Percentiles rank a stretch among this genome's conserved stretches.
Evolutionary conservation across 805 yeast species (phyloP).

Genomic region (Candida glaebosa): DNA sequence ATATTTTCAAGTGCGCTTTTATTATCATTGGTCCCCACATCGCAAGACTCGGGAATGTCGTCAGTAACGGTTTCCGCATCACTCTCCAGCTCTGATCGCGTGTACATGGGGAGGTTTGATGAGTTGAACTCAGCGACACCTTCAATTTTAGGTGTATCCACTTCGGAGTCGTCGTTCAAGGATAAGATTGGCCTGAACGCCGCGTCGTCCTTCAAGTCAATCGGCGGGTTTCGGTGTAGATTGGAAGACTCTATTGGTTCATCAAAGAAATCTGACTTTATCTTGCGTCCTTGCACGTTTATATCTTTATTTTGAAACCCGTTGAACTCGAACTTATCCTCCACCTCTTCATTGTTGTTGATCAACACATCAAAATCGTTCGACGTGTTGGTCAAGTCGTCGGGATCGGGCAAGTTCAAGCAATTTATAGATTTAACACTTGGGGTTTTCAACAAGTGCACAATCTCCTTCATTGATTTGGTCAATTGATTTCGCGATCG

Average conservation of each 20-base stretch:
- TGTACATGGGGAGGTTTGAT: not conserved
- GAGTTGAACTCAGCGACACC: not conserved
- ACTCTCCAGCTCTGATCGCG: conserved; percentile 15
- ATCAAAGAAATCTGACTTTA: not conserved
- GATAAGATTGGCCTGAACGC: not conserved
- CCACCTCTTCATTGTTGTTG: conserved; percentile 6
- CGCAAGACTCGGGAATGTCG: conserved; percentile 10
- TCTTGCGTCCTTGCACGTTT: not conserved
- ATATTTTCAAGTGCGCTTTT: conserved; percentile 11
- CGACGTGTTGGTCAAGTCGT: conserved; percentile 6
- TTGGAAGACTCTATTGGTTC: not conserved
- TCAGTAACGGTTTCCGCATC: conserved; percentile 29
- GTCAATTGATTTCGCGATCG: conserved; percentile 30
- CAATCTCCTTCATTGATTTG: conserved; percentile 34
- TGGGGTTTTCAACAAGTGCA: conserved; percentile 30
- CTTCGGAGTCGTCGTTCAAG: not conserved
- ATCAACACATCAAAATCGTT: conserved; percentile 18
- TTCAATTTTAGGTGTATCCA: not conserved
- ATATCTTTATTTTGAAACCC: not conserved
- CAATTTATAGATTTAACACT: conserved; percentile 14
- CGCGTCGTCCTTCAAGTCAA: not conserved
- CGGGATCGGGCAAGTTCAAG: conserved; percentile 20
- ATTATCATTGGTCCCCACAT: conserved; percentile 16
- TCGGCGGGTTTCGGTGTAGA: not conserved
- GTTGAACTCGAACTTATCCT: conserved; percentile 6